Evolutionary conservation across 148 eudicot species (phyloP), one percentile per base, ranked within the genome.

Genomic region (Cornus kousa): DNA sequence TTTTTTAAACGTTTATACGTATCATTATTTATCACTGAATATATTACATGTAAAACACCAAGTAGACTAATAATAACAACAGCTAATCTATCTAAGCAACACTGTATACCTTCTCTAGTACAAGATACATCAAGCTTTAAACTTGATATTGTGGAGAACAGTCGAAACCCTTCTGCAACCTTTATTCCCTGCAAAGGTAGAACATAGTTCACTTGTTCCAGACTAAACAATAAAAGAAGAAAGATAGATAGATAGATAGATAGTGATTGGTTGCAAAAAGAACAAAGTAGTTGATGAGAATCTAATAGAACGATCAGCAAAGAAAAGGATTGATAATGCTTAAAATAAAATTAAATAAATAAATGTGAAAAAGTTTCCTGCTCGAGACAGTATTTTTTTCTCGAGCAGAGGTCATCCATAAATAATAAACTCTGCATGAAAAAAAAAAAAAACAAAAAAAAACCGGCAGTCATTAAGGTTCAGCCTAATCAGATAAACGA

Each of bases 141-240:
- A 88, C 90, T 87, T 72, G 98, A 86, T 78, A 96, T 85, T 14
- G 99, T 96, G 78, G 97, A 88, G 81, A 96, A 96, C 70, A 96
- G 78, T 70, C 87, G 97, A 72, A 96, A 96, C 73, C 92, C 86
- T 81, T 86, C 89, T 2, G 91, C 87, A 43, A 94, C 97, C 85
- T 83, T 89, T 80, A 90, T 82, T 77, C 85, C 98, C 99, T 96
- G 97, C 84, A 89, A 74, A 74, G 59, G 20, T 48, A 3, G 20
- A 13, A n/a, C 13, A 67, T n/a, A 22, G 8, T 66, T 57, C 39
- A 60, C 46, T 62, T 64, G 19, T 24, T 48, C 62, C 22, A 64
- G n/a, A 66, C 35, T 10, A 37, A 75, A 64, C 24, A 74, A 62
- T 7, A 28, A 33, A 55, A 31, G 4, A 57, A 57, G 24, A 76